Evolutionary conservation across 2,329 filamentous ascomycete species (phyloP), one percentile per base, ranked within the genome.

Genomic region (Epichloe amarillans): DNA sequence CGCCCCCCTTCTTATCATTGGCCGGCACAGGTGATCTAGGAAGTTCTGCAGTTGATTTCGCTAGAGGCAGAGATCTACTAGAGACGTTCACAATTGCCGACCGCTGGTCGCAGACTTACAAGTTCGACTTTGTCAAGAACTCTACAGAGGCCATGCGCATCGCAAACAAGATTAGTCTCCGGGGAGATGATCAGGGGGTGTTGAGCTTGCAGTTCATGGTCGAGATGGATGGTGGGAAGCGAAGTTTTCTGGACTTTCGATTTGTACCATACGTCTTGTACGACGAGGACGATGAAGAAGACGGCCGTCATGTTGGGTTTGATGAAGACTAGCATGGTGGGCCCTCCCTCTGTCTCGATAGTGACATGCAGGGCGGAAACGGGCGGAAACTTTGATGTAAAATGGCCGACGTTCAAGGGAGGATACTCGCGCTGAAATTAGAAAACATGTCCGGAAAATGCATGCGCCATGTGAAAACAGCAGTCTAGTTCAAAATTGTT

Each of bases 171-270:
- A 90, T 97, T 52, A 95, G 89, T 63, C 77, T 98, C 54, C 77
- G 93, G 15, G 84, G 88, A 0, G 93, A 98, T 66, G 75, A 79
- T 2, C 88, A 95, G 63, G 91, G 0, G 0, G 91, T 98, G 33
- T 67, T 98, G 56, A 96, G 88, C 66, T 70, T 97, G 64, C 93
- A 98, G 63, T 96, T 97, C 61, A 93, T 98, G 85, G 84, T 98
- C 15, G 88, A 96, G 63, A 75, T 90, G 41, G 88, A 93, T 54
- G 77, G 78, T 6, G 76, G 78, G 5, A 73, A 74, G 23, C 72
- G 82, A 39, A 86, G 82, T 58, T 94, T 91, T 67, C 74, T 93
- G 23, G 86, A 93, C 65, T 94, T 91, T 65, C 75, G 85, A 19
- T 88, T 93, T 62, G 83, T 94, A 52, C 87, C 88, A 15, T 83